phyloP scores from a whole-genome alignment of 1,284 basidiomycete genomes.

The Heterobasidion irregulare region DNA sequence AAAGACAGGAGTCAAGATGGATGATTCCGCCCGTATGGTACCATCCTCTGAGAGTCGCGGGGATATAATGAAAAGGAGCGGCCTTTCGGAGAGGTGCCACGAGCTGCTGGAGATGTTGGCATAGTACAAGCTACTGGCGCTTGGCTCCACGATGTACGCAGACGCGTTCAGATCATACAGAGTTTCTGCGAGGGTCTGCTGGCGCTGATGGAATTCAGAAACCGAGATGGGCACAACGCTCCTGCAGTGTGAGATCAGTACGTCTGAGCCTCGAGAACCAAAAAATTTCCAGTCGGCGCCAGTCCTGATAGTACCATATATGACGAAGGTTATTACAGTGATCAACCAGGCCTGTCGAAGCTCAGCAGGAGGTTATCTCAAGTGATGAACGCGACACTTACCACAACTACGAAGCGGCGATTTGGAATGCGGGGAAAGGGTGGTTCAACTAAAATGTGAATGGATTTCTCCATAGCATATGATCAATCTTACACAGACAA shows the following conservation, averaged over 20 bases:
- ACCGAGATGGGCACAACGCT: conserved; percentile 38
- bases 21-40: conserved; percentile 34
- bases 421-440: too few relatives aligned
- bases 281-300: too few relatives aligned
- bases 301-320: too few relatives aligned
- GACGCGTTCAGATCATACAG: conserved; percentile 43
- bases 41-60: conserved; percentile 25
- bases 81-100: conserved; percentile 74
- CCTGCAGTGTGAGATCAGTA: conserved; percentile 39
- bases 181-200: conserved; percentile 39
- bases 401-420: too few relatives aligned
- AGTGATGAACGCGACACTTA: too few relatives aligned
- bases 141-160: conserved; percentile 71
- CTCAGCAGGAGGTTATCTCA: too few relatives aligned
- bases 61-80: conserved; percentile 62
- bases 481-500: too few relatives aligned
- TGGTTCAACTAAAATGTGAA: too few relatives aligned
- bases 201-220: conserved; percentile 43
- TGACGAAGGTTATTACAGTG: background rate
- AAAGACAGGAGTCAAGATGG: conserved; percentile 69
- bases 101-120: conserved; percentile 53
- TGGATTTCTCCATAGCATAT: too few relatives aligned
- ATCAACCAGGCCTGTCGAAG: background rate
- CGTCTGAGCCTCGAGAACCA: background rate
- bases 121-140: conserved; percentile 64